Evolutionary conservation across 257 asterid genomes (phyloP).

Genomic region (Catharanthus roseus): DNA sequence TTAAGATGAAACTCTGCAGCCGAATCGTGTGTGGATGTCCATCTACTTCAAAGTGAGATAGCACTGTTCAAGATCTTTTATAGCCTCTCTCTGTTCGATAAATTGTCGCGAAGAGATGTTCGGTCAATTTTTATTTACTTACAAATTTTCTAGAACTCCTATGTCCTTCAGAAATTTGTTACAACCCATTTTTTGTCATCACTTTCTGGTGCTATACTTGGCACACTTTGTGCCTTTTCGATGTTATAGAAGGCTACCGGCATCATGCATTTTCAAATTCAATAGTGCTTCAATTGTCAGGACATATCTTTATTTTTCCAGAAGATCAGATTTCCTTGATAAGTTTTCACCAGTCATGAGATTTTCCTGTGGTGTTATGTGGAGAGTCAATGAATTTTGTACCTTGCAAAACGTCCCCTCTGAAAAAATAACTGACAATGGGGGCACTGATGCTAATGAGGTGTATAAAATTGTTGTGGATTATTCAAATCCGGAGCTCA

Average conservation of each 20-base stretch:
- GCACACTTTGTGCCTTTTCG: conserved; percentile 12
- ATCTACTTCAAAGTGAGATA: neutral
- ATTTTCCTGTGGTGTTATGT: conserved; percentile 7
- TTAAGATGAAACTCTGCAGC: neutral
- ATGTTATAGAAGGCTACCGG: conserved; percentile 1
- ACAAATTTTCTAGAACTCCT: conserved; percentile 4
- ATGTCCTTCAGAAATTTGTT: conserved; percentile 4
- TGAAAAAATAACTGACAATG: conserved; percentile 22
- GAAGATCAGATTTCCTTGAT: conserved; percentile 14
- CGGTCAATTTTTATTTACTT: conserved; percentile 22
- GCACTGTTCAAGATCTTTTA: neutral
- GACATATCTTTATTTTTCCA: conserved; percentile 5
- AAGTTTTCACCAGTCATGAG: conserved; percentile 8
- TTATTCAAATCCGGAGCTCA: conserved; percentile 54
- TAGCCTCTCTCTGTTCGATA: conserved; percentile 38
- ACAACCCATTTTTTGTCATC: conserved; percentile 14
- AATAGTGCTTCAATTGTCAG: neutral
- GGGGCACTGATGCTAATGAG: conserved; percentile 35
- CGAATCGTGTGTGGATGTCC: neutral
- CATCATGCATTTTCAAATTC: conserved; percentile 1
- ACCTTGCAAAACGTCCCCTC: conserved; percentile 26
- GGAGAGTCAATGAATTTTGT: conserved; percentile 33
- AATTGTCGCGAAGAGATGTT: conserved; percentile 42
- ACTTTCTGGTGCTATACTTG: conserved; percentile 5
- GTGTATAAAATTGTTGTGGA: conserved; percentile 52